These are phyloP conservation scores for Suillus sp. DNA, from an alignment of 768 basidiomycete genomes.

Conservation along the genomic window DNA sequence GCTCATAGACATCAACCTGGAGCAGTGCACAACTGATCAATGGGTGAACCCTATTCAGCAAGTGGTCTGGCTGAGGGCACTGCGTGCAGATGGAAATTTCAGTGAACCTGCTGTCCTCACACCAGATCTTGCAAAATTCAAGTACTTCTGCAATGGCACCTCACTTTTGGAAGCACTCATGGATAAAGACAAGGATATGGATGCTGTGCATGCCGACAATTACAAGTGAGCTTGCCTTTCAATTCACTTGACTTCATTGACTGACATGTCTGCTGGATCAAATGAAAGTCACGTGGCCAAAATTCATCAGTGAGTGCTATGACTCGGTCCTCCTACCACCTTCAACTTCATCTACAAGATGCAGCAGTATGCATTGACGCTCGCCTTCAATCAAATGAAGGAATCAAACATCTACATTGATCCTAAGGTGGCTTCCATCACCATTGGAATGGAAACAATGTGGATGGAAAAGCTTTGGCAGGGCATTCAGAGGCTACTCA, in stretches of 20 bases:
- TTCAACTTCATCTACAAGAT: neutral
- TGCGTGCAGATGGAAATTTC: neutral
- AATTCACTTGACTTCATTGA: neutral
- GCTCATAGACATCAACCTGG: neutral
- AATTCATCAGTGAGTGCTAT: neutral
- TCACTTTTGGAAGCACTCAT: neutral
- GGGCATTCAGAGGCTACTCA: neutral
- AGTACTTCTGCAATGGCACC: neutral
- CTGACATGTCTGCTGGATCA: accelerated
- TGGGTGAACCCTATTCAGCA: neutral
- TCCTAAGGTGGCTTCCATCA: neutral
- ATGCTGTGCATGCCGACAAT: neutral
- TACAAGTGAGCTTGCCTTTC: neutral
- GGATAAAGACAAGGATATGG: neutral
- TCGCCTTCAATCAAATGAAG: neutral
- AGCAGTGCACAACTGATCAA: neutral
- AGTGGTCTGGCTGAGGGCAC: neutral
- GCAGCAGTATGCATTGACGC: neutral
- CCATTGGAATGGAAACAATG: neutral
- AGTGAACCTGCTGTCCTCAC: neutral
- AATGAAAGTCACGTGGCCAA: neutral
- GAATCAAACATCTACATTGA: neutral
- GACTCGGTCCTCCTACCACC: neutral
- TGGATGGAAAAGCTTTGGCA: neutral
- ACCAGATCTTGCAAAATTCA: neutral